Evolutionary conservation across 495 filamentous ascomycete species (phyloP).

Genomic region (Aspergillus ostianus): DNA sequence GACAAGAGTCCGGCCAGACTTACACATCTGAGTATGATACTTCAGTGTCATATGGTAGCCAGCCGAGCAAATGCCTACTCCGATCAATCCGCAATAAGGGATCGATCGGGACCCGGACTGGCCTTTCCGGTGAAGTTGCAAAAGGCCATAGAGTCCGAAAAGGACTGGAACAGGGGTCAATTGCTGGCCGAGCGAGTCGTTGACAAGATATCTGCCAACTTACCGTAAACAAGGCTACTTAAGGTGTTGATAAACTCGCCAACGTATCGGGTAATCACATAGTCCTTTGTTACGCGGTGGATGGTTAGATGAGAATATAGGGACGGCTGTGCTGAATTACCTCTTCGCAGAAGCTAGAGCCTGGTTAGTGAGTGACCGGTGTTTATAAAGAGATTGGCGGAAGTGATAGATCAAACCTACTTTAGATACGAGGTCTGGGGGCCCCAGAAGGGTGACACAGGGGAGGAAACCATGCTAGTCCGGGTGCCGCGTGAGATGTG

Average conservation of each 20-base stretch:
- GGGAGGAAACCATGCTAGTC: slow-evolving; percentile 1
- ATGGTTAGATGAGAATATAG: neutral
- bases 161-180: slow-evolving; percentile 19
- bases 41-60: slow-evolving; percentile 53
- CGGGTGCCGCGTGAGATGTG: neutral
- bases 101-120: slow-evolving; percentile 25
- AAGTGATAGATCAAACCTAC: slow-evolving; percentile 5
- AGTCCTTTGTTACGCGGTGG: slow-evolving; percentile 37
- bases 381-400: neutral
- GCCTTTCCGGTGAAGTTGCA: slow-evolving; percentile 19
- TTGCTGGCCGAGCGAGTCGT: neutral
- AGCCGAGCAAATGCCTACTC: slow-evolving; percentile 54
- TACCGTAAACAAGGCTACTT: slow-evolving; percentile 48
- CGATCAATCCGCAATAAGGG: slow-evolving; percentile 51
- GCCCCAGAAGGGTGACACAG: slow-evolving; percentile 15
- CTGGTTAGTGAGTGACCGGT: neutral
- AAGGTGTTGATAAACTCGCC: slow-evolving; percentile 58
- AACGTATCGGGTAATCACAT: slow-evolving; percentile 51
- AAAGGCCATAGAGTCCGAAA: slow-evolving; percentile 40
- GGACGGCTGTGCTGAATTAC: slow-evolving; percentile 3
- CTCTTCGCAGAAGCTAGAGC: slow-evolving; percentile 19
- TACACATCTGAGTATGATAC: slow-evolving; percentile 56
- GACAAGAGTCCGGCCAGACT: neutral
- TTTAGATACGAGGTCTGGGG: slow-evolving; percentile 14
- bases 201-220: neutral